Evolutionary conservation across 257 asterid genomes (phyloP).

Genomic region (Primulina huaijiensis): DNA sequence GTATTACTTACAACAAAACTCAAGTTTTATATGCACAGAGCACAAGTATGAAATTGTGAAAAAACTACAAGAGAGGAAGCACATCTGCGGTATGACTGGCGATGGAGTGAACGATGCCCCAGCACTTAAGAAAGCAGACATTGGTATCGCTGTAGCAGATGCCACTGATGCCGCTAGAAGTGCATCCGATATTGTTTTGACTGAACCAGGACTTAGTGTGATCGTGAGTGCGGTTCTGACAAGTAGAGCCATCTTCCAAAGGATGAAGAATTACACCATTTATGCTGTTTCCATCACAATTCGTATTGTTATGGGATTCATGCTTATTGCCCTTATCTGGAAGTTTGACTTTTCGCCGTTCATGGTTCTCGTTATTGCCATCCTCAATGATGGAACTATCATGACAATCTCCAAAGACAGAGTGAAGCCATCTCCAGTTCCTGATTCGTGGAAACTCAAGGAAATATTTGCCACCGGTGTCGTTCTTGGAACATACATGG

Average conservation of each 20-base stretch:
- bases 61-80: conserved; percentile 59
- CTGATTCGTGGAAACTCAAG: conserved; percentile 58
- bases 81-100: conserved; percentile 68
- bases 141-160: conserved; percentile 64
- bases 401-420: conserved; percentile 65
- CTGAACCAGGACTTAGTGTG: conserved; percentile 63
- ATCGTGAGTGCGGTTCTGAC: conserved; percentile 66
- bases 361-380: conserved; percentile 57
- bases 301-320: conserved; percentile 47
- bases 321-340: conserved; percentile 60
- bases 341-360: conserved; percentile 59
- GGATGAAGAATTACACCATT: conserved; percentile 61
- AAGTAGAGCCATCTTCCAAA: conserved; percentile 60
- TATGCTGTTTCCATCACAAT: conserved; percentile 55
- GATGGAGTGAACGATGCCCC: conserved; percentile 71
- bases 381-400: conserved; percentile 60
- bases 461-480: conserved; percentile 58
- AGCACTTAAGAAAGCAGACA: conserved; percentile 60
- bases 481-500: conserved; percentile 56
- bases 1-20: background rate
- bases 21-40: conserved; percentile 29
- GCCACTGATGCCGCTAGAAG: conserved; percentile 67
- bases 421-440: conserved; percentile 56
- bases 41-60: conserved; percentile 62
- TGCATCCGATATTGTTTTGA: conserved; percentile 59